Evolutionary conservation across 306 rosid species (phyloP).

Genomic region (Senna tora): DNA sequence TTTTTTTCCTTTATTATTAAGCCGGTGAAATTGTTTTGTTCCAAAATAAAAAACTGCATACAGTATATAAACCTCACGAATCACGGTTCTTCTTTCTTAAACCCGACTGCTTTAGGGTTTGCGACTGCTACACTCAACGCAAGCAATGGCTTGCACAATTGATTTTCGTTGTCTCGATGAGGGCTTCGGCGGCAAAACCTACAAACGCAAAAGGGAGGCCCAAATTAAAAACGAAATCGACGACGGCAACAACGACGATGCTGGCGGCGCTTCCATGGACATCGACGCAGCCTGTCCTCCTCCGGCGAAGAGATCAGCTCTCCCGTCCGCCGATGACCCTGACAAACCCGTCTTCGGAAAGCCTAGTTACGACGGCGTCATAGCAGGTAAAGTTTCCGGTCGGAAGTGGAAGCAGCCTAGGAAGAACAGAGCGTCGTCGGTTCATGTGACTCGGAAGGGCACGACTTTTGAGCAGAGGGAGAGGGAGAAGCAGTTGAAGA

Average conservation of each 20-base stretch:
- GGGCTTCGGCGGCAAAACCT: slow-evolving; percentile 93
- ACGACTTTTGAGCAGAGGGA: slow-evolving; percentile 72
- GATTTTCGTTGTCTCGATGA: slow-evolving; percentile 88
- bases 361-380: slow-evolving; percentile 87
- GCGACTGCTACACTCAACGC: background rate
- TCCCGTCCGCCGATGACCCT: slow-evolving; percentile 72
- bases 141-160: slow-evolving; percentile 77
- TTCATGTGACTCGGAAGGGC: slow-evolving; percentile 61
- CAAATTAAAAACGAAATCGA: slow-evolving; percentile 11
- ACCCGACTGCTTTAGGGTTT: slow-evolving; percentile 36
- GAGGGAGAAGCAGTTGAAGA: slow-evolving; percentile 72
- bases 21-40: background rate
- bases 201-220: slow-evolving; percentile 78
- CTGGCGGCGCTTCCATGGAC: slow-evolving; percentile 55
- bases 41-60: too few relatives aligned
- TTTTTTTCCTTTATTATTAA: too few relatives aligned
- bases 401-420: slow-evolving; percentile 86
- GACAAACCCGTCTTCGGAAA: slow-evolving; percentile 66
- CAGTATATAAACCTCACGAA: slow-evolving; percentile 1
- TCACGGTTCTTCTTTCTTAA: too few relatives aligned
- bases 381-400: slow-evolving; percentile 79
- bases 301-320: slow-evolving; percentile 69
- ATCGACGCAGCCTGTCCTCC: slow-evolving; percentile 60
- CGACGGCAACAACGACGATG: background rate
- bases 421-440: slow-evolving; percentile 67